Base-by-base conservation (phyloP, 2,329 filamentous ascomycete species). In the Aureobasidium sp. region DNA sequence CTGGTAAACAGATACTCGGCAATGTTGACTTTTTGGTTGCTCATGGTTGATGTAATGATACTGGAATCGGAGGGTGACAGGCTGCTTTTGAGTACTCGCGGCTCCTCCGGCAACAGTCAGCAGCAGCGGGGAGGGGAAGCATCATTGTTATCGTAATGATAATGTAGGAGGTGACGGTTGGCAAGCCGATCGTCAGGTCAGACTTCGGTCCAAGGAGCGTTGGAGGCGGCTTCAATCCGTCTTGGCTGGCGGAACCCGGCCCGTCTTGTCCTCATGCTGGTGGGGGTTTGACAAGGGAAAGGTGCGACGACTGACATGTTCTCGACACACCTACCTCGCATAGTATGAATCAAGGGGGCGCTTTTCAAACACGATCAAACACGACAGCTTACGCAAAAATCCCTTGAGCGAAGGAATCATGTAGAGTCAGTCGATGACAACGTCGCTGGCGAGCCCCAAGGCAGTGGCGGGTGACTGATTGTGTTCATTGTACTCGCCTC, bases 1-100 rank as follows among this genome's bases (percentile, higher is more conserved):
- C 78, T 71, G 4, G 68, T 66, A 65, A 76, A 74, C n/a, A 77
- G 67, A 56, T 76, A 76, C 4, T 72, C 66, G 47, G 62, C 51
- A 31, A 62, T 29, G 22, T 49, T 62, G 49, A 55, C 47, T 29
- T 51, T 61, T 11, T 27, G 36, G 42, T 22, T 20, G 25, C 20
- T 51, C 57, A 60, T 61, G 7, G n/a, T 44, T 25, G 11, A 27
- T 20, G 17, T 48, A 0, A 12, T 15, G 8, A 27, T 37, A 39
- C 9, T 2, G 29, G 20, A 5, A 6, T 31, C 11, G 42, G 8
- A 7, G 42, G 29, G 27, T 2, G 7, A 6, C 11, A 2, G 22
- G 55, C 11, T 37, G 31, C 55, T 57, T 56, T 45, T 56, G 15
- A 22, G 15, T 17, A 9, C 8, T 20, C 15, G 27, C 53, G 53